Base-by-base conservation (phyloP, 225 moss, liverwort and hornwort genomes). In the Marchantia polymorpha region DNA sequence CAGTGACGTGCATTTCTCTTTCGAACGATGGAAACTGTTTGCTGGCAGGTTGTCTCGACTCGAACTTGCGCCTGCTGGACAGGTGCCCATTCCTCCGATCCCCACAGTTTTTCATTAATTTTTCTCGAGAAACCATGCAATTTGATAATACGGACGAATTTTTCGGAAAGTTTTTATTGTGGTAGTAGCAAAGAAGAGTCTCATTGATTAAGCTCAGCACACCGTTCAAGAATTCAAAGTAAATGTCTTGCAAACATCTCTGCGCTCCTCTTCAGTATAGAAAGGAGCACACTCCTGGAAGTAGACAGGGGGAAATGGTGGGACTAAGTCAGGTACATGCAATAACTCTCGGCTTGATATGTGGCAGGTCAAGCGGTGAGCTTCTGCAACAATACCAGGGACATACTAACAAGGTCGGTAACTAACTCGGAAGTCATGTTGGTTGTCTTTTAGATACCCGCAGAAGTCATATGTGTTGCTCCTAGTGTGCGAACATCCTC, bases 301-400 rank as follows among this genome's bases (percentile, higher is more conserved):
- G 39, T 5, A 39, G 39, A 39, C 39, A 39, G 39, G 39, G 2
- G 39, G 39, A 39, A 39, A 39, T 39, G 39, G 14, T 68, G 68
- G 30, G 16, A 12, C 68, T 11, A 39, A 39, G 39, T 39, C 39
- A 39, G 68, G 68, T 14, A 14, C 30, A 31, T 16, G 14, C 7
- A 68, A 39, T 39, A 39, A 12, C 29, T 0, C 49, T 17, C 7
- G 25, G 10, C 19, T 29, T 39, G 39, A 39, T 2, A 39, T 39
- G 12, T 29, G 81, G 72, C 81, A 99, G 93, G 87, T 89, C 92
- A 67, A 91, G 92, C 25, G 99, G 95, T 74, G 99, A 99, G 80
- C 85, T 88, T 77, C 90, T 99, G 71, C 95, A 99, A 80, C 89
- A 91, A 75, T 99, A 95, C 74, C 92, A 88, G 80, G 97, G 95